These are phyloP conservation scores for Crithidia mellificae DNA, from an alignment of 208 protist species.

Conservation along the genomic window DNA sequence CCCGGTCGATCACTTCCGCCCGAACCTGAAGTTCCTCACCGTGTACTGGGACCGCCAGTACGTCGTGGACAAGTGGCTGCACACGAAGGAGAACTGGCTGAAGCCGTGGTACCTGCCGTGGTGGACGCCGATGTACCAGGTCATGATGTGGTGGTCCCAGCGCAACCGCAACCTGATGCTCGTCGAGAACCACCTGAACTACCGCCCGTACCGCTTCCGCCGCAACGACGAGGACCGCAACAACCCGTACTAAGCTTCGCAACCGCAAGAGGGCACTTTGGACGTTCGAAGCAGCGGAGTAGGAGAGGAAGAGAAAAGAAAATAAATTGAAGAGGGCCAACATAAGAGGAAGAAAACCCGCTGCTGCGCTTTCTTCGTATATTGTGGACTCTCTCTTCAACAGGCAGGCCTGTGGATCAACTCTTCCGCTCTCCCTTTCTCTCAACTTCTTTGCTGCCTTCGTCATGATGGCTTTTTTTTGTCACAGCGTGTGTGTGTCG, in stretches of 20 bases:
- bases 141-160: conserved; percentile 82
- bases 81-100: conserved; percentile 81
- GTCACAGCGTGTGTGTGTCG: not conserved
- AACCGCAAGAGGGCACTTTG: conserved; percentile 3
- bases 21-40: conserved; percentile 86
- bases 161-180: conserved; percentile 89
- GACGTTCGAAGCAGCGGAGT: not conserved
- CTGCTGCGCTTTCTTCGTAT: too few species aligned
- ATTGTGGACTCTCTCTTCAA: too few species aligned
- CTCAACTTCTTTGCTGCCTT: not conserved
- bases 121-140: conserved; percentile 87
- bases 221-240: conserved; percentile 90
- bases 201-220: conserved; percentile 87
- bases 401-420: too few species aligned
- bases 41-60: conserved; percentile 87
- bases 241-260: conserved; percentile 79
- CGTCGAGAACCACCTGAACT: conserved; percentile 91
- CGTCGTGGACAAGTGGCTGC: conserved; percentile 77
- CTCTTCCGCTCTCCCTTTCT: not conserved
- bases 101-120: conserved; percentile 84
- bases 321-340: too few species aligned
- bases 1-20: conserved; percentile 91
- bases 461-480: conserved; percentile 9
- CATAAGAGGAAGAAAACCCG: too few species aligned
- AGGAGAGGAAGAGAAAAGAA: conserved; percentile 3